These are phyloP conservation scores for Penicillium cataractarum DNA, from an alignment of 495 filamentous ascomycete species.

Conservation along the genomic window DNA sequence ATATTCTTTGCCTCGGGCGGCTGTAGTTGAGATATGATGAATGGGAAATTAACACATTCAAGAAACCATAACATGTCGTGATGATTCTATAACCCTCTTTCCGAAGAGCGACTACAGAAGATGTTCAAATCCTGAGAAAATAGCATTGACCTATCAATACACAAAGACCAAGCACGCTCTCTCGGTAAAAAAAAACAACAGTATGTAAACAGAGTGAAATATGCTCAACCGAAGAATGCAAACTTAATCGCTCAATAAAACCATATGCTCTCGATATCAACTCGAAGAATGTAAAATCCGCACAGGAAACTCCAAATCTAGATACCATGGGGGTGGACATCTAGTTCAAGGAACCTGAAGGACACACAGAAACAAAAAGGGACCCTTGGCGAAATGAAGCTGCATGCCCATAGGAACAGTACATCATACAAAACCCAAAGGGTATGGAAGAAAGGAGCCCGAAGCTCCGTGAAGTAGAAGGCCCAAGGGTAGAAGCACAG, in stretches of 20 bases:
- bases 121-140: conserved; percentile 1
- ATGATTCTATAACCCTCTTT: neutral
- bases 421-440: neutral
- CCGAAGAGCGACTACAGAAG: neutral
- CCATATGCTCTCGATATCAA: conserved; percentile 30
- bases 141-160: conserved; percentile 13
- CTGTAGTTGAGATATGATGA: neutral
- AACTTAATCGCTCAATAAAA: conserved; percentile 33
- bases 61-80: too few species aligned
- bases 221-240: conserved; percentile 33
- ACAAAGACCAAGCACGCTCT: conserved; percentile 7
- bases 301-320: conserved; percentile 1
- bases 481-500: conserved; percentile 22
- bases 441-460: neutral
- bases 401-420: neutral
- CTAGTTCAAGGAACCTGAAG: neutral
- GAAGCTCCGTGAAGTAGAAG: neutral
- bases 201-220: conserved; percentile 13
- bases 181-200: conserved; percentile 17
- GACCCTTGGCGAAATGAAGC: neutral
- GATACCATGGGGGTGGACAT: neutral
- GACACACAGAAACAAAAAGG: neutral
- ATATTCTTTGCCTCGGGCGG: neutral
- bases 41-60: neutral
- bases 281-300: conserved; percentile 21